Evolutionary conservation across 805 yeast species (phyloP), one percentile per base, ranked within the genome.

Genomic region (Lipomyces kockii): DNA sequence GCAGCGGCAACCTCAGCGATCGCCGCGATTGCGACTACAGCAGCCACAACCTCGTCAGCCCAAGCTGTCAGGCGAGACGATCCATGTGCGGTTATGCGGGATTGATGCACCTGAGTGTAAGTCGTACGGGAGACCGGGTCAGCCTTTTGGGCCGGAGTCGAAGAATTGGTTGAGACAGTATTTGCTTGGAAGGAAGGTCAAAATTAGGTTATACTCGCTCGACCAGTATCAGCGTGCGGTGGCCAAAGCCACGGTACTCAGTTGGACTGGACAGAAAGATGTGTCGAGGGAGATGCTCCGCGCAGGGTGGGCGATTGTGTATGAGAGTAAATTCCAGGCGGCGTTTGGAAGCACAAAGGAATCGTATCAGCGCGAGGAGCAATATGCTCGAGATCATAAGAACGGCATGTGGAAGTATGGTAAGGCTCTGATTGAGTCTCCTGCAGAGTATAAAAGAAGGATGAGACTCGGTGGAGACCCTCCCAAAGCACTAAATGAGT

Each of bases 61-160:
- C 14, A 61, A 61, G 52, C 76, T 86, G 51, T 85, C 86, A 69
- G 85, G 85, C 68, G 82, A 88, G 71, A 95, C 99, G 0, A 80
- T 95, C 49, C 88, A 89, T 77, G 85, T 95, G 3, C 82, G 99
- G 59, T 80, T 95, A 25, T 90, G 95, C 78, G 99, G 98, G 0
- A 89, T 94, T 17, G 99, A 95, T 82, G 99, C 99, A 0, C 99
- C 99, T 0, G 99, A 95, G 76, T 81, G 96, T 55, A 85, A 97
- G 0, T 98, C 95, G 80, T 95, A 91, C 78, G 99, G 99, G 0
- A 89, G 90, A 68, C 92, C 96, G 0, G 89, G 97, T 0, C 99
- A 95, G 76, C 94, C 95, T 0, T 90, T 79, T 75, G 86, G 95
- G 46, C 91, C 87, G 53, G 98, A 95, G 72, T 95, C 98, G 0